These are phyloP conservation scores for Magnolia changhungtana DNA, from an alignment of 164 flowering plant genomes.

Conservation along the genomic window DNA sequence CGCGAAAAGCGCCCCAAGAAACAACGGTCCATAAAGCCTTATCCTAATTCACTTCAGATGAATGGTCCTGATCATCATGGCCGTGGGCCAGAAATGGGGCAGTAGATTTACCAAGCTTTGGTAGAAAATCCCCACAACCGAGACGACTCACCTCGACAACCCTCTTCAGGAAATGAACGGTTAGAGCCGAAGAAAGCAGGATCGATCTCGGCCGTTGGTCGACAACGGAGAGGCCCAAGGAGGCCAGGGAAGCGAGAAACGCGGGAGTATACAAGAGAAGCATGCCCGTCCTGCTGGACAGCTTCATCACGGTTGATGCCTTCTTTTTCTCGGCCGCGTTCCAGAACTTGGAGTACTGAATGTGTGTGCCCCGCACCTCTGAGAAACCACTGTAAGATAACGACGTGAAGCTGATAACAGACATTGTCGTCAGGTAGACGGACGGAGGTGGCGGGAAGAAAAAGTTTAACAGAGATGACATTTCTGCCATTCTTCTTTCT, in stretches of 20 bases:
- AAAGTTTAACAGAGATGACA: background rate
- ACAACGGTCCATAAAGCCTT: too few species aligned
- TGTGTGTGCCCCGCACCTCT: constrained; percentile 49
- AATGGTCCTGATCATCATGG: too few species aligned
- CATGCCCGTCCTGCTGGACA: constrained; percentile 51
- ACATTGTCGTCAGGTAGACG: constrained; percentile 33
- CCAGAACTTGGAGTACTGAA: constrained; percentile 61
- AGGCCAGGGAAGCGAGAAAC: constrained; percentile 33
- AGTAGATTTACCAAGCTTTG: too few species aligned
- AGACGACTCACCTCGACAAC: constrained; percentile 44
- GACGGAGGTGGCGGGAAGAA: constrained; percentile 47
- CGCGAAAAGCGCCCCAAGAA: too few species aligned
- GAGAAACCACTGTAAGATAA: constrained; percentile 25
- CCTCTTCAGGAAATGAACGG: constrained; percentile 67
- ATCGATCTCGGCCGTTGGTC: constrained; percentile 22
- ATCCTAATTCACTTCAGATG: too few species aligned
- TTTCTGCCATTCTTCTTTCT: background rate
- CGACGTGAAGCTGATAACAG: constrained; percentile 25
- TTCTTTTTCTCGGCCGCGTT: constrained; percentile 3
- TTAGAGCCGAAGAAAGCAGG: constrained; percentile 40
- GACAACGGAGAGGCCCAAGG: constrained; percentile 18
- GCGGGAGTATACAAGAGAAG: constrained; percentile 49
- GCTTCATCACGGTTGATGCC: background rate
- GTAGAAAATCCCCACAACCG: too few species aligned
- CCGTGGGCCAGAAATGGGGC: too few species aligned